Percentiles rank a stretch among this genome's conserved stretches.
These are phyloP conservation scores for Massarina eburnea DNA, from an alignment of 2,329 filamentous ascomycete genomes.

Conservation along the genomic window DNA sequence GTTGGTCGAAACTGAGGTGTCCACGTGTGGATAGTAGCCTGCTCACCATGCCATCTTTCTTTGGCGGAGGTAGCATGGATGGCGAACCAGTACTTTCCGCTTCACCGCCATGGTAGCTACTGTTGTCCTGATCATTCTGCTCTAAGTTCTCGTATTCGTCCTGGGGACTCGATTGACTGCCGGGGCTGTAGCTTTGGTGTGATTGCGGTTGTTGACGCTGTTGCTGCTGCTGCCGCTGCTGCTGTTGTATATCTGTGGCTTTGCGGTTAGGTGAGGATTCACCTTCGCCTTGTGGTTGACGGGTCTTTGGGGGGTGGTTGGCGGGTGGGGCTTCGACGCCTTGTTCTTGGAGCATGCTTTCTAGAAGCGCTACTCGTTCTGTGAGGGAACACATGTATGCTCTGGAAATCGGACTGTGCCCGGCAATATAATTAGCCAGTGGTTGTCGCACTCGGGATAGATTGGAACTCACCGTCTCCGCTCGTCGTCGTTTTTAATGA, in stretches of 20 bases:
- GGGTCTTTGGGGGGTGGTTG: slow-evolving; percentile 56
- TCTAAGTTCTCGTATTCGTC: slow-evolving; percentile 32
- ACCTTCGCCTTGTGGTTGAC: slow-evolving; percentile 37
- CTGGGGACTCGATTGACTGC: slow-evolving; percentile 30
- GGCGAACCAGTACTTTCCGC: slow-evolving; percentile 32
- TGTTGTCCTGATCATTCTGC: slow-evolving; percentile 24
- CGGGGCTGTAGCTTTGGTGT: slow-evolving; percentile 33
- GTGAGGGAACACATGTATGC: slow-evolving; percentile 61
- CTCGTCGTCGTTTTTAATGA: slow-evolving; percentile 62
- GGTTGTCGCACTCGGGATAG: not conserved
- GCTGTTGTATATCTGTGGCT: slow-evolving; percentile 7
- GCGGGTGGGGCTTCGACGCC: slow-evolving; percentile 55
- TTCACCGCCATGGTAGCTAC: slow-evolving; percentile 24
- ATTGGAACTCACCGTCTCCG: slow-evolving; percentile 49
- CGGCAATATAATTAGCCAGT: slow-evolving; percentile 33
- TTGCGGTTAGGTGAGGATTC: slow-evolving; percentile 27
- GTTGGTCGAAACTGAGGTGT: slow-evolving; percentile 55
- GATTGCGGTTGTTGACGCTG: slow-evolving; percentile 14
- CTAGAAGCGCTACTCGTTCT: slow-evolving; percentile 56
- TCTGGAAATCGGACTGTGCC: slow-evolving; percentile 56
- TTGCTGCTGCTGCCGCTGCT: no score
- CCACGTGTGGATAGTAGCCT: slow-evolving; percentile 54
- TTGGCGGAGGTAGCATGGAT: slow-evolving; percentile 39
- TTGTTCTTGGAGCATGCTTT: slow-evolving; percentile 54
- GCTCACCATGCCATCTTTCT: slow-evolving; percentile 53